phyloP scores from a whole-genome alignment of 345 rosid genomes.

The Brassica juncea region DNA sequence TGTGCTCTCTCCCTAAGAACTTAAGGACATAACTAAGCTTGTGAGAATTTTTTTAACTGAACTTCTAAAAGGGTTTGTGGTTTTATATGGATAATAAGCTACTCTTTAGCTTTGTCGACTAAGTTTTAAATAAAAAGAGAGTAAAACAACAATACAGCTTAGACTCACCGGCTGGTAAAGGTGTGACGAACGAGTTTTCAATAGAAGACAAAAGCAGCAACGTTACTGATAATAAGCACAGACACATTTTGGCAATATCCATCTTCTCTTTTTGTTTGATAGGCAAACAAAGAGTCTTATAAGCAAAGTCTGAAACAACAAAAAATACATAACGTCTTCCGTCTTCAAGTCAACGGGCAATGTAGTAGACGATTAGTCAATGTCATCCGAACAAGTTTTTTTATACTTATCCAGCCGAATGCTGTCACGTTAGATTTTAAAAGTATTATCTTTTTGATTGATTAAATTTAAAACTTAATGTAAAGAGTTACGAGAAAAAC shows the following conservation, averaged over 20 bases:
- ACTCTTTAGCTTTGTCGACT: too few relatives aligned
- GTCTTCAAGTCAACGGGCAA: background rate
- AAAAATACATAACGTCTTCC: background rate
- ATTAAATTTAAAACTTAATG: background rate
- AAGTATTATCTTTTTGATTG: background rate
- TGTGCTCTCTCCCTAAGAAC: too few relatives aligned
- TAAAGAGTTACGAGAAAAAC: background rate
- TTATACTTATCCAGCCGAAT: background rate
- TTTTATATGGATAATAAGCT: too few relatives aligned
- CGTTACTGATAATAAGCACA: background rate
- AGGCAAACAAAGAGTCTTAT: background rate
- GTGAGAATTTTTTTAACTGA: too few relatives aligned
- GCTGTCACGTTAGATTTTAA: background rate
- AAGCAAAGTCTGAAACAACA: background rate
- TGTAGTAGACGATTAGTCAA: background rate
- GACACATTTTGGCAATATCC: background rate
- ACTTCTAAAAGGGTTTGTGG: too few relatives aligned
- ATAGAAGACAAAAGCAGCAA: background rate
- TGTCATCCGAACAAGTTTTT: background rate
- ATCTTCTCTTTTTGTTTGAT: background rate
- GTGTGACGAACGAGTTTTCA: background rate
- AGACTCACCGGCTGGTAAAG: background rate
- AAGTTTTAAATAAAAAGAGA: too few relatives aligned
- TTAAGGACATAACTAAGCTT: too few relatives aligned
- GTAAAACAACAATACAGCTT: background rate